phyloP scores from a whole-genome alignment of 2,329 filamentous ascomycete genomes.

The Fusarium guadeloupense region DNA sequence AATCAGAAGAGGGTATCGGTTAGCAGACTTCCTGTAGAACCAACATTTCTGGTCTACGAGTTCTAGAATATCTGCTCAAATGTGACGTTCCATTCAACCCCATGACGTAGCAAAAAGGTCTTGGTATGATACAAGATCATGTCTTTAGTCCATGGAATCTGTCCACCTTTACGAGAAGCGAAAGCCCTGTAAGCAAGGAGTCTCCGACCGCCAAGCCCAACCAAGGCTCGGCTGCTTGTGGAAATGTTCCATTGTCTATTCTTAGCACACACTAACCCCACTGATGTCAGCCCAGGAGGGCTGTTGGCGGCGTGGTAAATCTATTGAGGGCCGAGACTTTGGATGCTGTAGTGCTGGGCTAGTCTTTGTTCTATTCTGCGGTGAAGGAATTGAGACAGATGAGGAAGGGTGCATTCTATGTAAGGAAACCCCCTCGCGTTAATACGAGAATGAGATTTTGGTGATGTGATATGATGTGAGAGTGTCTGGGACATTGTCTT shows the following conservation, averaged over 20 bases:
- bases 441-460: background rate
- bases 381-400: slow-evolving; percentile 6
- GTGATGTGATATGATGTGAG: slow-evolving; percentile 2
- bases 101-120: slow-evolving; percentile 8
- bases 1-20: no score
- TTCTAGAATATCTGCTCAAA: slow-evolving; percentile 8
- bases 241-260: slow-evolving; percentile 22
- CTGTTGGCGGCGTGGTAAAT: slow-evolving; percentile 5
- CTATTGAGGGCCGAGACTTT: slow-evolving; percentile 11
- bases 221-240: no score
- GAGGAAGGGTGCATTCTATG: background rate
- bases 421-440: background rate
- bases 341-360: no score
- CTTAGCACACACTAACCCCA: slow-evolving; percentile 19
- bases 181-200: background rate
- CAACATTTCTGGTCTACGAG: no score
- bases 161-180: background rate
- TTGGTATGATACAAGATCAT: background rate
- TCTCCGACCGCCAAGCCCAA: no score
- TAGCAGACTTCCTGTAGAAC: no score
- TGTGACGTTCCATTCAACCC: background rate
- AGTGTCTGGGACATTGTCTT: background rate
- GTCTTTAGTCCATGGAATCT: background rate
- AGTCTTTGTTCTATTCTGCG: background rate
- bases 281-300: slow-evolving; percentile 22